A percentile compares a stretch with the other conserved stretches of the same genome.
These are phyloP conservation scores for Candida peoriensis DNA, from an alignment of 805 yeast species.

Conservation along the genomic window DNA sequence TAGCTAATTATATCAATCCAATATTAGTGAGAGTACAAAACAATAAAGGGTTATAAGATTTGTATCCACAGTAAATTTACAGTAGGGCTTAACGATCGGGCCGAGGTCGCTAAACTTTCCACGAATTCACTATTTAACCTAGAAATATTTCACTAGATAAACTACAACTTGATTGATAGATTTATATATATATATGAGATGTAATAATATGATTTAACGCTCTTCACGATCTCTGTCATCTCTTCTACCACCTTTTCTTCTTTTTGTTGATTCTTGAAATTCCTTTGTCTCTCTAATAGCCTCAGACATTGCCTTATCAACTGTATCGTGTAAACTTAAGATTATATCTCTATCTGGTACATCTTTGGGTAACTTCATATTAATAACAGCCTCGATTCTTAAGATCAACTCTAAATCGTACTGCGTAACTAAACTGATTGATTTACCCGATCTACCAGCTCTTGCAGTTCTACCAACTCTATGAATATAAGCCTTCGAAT, in stretches of 20 bases:
- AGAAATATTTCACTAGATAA: too few relatives aligned
- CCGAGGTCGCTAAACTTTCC: too few relatives aligned
- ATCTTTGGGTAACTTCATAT: conserved; percentile 81
- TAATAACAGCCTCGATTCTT: conserved; percentile 82
- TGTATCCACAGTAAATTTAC: too few relatives aligned
- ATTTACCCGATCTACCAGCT: conserved; percentile 86
- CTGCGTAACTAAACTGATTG: conserved; percentile 86
- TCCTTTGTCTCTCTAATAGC: conserved; percentile 52
- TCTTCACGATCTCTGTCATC: conserved; percentile 24
- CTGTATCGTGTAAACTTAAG: conserved; percentile 73
- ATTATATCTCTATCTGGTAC: conserved; percentile 73
- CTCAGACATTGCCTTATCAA: conserved; percentile 87
- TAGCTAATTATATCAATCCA: too few relatives aligned
- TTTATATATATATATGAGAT: too few relatives aligned
- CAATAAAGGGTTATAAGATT: too few relatives aligned
- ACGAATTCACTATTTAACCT: too few relatives aligned
- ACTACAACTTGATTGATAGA: too few relatives aligned
- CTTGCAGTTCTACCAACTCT: conserved; percentile 96
- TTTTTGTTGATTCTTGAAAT: conserved; percentile 22
- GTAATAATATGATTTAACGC: conserved; percentile 9
- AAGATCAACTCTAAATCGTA: conserved; percentile 87
- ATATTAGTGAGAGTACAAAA: too few relatives aligned
- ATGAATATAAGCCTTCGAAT: conserved; percentile 78
- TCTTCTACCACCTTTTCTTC: conserved; percentile 15
- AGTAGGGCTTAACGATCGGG: too few relatives aligned